Base-by-base conservation (phyloP, 495 filamentous ascomycete genomes). In the Penicillium goetzii region DNA sequence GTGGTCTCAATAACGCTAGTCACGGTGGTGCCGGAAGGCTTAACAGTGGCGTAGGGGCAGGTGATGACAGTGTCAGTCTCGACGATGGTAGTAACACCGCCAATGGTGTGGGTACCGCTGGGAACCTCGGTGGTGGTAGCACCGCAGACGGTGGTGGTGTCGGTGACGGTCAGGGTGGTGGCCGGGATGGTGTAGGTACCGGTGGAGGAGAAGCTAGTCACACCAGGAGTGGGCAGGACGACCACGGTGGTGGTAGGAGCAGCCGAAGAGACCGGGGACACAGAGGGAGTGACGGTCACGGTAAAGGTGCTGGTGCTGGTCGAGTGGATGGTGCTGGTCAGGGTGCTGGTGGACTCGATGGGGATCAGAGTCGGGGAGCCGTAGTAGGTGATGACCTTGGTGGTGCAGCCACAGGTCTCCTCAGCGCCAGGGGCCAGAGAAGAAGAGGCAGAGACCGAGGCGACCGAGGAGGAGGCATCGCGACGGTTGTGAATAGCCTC, bases 181-280 rank as follows among this genome's bases (percentile, higher is more conserved):
- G 88, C 89, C 51, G 90, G 89, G 82, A 93, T 86, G 67, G 90
- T 93, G 84, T 92, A 94, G 64, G 81, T 82, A 74, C 91, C 91
- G 58, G 91, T 86, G 25, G 86, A 87, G 40, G 85, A 78, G 86
- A 84, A 91, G 56, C 81, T 86, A 76, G 89, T 88, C 32, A 88
- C 80, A 54, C 82, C 80, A 33, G 86, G 82, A 21, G 90, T 91
- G 25, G 91, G 90, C 58, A 91, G 69, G n/a, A 50, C 49, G 30
- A 66, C 65, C 25, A 32, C 28, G 51, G 61, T 33, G 45, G 65
- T 65, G 40, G 52, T 62, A 19, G 53, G 36, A n/a, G 30, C 33
- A 43, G 60, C 30, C 38, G 65, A 58, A 14, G 64, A 64, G 57
- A 33, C 50, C 5, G 50, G 14, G 11, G 25, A 11, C 15, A 53